Evolutionary conservation across 2,329 filamentous ascomycete species (phyloP).

Genomic region (Zalaria sp.): DNA sequence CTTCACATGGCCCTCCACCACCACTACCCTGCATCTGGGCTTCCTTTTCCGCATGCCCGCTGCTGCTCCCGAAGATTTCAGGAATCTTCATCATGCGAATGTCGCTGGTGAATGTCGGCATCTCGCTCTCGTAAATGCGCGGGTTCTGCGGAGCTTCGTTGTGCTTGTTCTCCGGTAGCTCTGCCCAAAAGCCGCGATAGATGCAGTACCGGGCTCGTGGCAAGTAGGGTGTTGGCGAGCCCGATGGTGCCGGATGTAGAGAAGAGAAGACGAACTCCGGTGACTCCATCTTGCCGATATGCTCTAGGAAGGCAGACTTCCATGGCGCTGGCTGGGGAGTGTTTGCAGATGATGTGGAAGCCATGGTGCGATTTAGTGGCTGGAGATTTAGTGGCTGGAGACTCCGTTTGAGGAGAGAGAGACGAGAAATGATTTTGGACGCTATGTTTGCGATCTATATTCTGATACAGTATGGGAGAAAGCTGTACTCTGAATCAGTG

Average conservation of each 20-base stretch:
- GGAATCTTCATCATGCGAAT: constrained; percentile 70
- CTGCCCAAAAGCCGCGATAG: constrained; percentile 71
- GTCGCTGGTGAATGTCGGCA: constrained; percentile 77
- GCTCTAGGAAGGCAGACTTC: constrained; percentile 34
- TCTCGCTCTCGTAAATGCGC: constrained; percentile 56
- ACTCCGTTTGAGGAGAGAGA: constrained; percentile 22
- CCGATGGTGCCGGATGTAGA: constrained; percentile 26
- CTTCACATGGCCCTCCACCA: constrained; percentile 62
- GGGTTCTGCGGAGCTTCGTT: constrained; percentile 64
- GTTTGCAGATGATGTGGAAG: constrained; percentile 24
- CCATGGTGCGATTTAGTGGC: constrained; percentile 23
- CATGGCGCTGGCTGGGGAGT: constrained; percentile 33
- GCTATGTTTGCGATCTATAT: constrained; percentile 21
- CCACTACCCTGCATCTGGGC: constrained; percentile 37
- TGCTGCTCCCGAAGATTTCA: constrained; percentile 47
- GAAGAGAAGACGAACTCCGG: constrained; percentile 39
- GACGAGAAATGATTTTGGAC: constrained; percentile 18
- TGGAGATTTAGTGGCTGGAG: constrained; percentile 1
- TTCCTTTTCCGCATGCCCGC: constrained; percentile 29
- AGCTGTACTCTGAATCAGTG: not conserved
- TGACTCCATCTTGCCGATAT: constrained; percentile 33
- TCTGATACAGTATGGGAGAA: not conserved
- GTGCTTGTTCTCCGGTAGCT: constrained; percentile 55
- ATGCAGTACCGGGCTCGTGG: constrained; percentile 64
- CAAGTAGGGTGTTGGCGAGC: constrained; percentile 25